Base-by-base conservation (phyloP, 768 basidiomycete species). In the Boletus subcaerulescens region DNA sequence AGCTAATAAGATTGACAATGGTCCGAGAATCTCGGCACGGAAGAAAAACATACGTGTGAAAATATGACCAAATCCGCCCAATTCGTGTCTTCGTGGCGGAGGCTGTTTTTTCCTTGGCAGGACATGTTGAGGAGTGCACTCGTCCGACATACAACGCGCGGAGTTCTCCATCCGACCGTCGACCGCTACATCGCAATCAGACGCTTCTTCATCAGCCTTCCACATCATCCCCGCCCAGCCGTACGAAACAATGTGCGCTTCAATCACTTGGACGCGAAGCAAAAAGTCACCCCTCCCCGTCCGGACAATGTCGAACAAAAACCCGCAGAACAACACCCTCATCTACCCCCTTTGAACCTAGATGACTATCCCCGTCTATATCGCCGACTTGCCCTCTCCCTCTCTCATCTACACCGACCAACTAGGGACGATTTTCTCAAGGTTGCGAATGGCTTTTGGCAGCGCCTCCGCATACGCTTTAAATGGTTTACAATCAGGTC, bases 401-500 rank as follows among this genome's bases (percentile, higher is more conserved):
- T 93, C 20, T 93, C 92, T 5, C 87, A 86, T 64, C 76, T 83
- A 45, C 85, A 84, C 58, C 77, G 88, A 36, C 96, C 94, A 1
- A 91, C 92, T 0, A 83, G 87, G 41, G 94, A 97, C 43, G 92
- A 98, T 66, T 86, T 98, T 55, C 79, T 98, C 35, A 83, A 81
- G 18, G 87, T 92, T 4, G 87, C 95, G 4, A 89, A 81, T 31
- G 86, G 87, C n/a, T 94, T 95, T 69, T 93, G 93, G 86, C 83
- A 96, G 60, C 84, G 97, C 3, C 70, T 89, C 22, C 81, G 87
- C 20, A 89, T 98, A 61, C 83, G 93, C n/a, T 92, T 98, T 76
- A 93, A 93, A 68, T 99, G 97, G 97, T 89, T 94, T 60, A 93
- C 93, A 12, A 95, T 98, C 63, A 80, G 91, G 58, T 93, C 91